phyloP scores from a whole-genome alignment of 2,329 filamentous ascomycete genomes.

The Aspergillus pseudotamarii region DNA sequence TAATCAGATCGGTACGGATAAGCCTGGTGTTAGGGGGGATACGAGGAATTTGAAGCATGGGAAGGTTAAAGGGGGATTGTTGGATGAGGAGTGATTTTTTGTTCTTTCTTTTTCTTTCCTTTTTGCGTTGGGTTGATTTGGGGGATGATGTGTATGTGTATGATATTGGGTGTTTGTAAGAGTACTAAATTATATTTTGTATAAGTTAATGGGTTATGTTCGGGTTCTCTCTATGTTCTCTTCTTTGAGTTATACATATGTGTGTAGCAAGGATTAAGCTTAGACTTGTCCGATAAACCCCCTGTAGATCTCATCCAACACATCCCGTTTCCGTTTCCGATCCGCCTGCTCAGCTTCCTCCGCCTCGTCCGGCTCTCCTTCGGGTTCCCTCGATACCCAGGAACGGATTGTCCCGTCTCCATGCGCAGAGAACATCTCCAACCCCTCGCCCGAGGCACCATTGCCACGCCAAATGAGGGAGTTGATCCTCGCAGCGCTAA shows the following conservation, averaged over 20 bases:
- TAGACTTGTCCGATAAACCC: slow-evolving; percentile 56
- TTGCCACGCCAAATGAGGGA: slow-evolving; percentile 75
- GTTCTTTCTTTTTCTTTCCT: background rate
- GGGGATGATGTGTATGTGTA: background rate
- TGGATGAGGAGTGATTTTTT: background rate
- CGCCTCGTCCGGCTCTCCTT: slow-evolving; percentile 46
- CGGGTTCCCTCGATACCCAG: slow-evolving; percentile 68
- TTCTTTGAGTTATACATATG: too few relatives aligned
- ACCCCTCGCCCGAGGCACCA: slow-evolving; percentile 56
- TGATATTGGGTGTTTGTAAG: background rate
- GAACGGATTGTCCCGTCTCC: slow-evolving; percentile 79
- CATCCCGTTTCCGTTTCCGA: slow-evolving; percentile 72
- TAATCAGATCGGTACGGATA: slow-evolving; percentile 27
- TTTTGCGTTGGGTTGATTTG: background rate
- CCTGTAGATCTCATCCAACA: slow-evolving; percentile 76
- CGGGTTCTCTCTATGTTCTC: too few relatives aligned
- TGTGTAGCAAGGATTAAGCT: background rate
- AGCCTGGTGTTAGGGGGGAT: slow-evolving; percentile 38
- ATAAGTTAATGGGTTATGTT: too few relatives aligned
- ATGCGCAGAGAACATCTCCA: slow-evolving; percentile 80
- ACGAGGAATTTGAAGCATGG: background rate
- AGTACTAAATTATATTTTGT: too few relatives aligned
- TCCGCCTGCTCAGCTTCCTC: slow-evolving; percentile 54
- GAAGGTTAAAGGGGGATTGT: background rate
- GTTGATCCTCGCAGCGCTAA: slow-evolving; percentile 67